Percentiles rank a stretch among this genome's conserved stretches.
phyloP scores from a whole-genome alignment of 768 basidiomycete genomes.

The Mycena latifolia region DNA sequence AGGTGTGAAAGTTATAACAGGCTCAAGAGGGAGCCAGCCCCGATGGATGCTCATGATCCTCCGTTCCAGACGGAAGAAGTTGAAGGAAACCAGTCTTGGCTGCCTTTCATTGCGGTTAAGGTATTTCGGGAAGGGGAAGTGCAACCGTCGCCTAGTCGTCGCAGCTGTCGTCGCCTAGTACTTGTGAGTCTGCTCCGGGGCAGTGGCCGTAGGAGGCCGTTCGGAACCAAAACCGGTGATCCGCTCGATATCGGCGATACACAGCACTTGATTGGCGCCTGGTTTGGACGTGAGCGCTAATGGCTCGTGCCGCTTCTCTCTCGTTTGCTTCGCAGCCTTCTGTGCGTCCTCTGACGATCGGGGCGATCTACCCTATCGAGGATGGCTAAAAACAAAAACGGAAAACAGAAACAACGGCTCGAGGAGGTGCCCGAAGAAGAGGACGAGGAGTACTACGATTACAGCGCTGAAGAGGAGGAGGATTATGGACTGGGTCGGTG shows the following conservation, averaged over 20 bases:
- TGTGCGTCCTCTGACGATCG: conserved; percentile 19
- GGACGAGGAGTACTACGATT: conserved; percentile 33
- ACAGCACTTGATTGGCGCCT: neutral
- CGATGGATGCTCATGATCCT: too few relatives aligned
- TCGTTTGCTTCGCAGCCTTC: conserved; percentile 7
- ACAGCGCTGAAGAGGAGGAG: conserved; percentile 25
- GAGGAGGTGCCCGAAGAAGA: conserved; percentile 35
- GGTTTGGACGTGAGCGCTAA: conserved; percentile 10
- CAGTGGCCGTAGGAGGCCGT: neutral
- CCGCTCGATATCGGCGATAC: neutral
- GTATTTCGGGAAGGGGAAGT: too few relatives aligned
- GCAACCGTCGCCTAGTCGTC: neutral
- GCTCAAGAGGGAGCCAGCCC: too few relatives aligned
- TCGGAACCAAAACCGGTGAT: neutral
- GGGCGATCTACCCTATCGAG: conserved; percentile 14
- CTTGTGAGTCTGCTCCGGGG: too few relatives aligned
- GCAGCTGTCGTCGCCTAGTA: too few relatives aligned
- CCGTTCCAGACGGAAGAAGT: neutral
- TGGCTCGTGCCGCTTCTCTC: conserved; percentile 16
- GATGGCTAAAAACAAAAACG: conserved; percentile 35
- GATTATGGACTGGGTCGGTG: conserved; percentile 24
- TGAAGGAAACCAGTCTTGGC: too few relatives aligned
- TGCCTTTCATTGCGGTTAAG: too few relatives aligned
- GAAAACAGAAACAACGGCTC: conserved; percentile 33
- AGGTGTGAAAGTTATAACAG: too few relatives aligned